Base-by-base conservation (phyloP, 805 yeast genomes). In the Cyberlindnera meyerae region DNA sequence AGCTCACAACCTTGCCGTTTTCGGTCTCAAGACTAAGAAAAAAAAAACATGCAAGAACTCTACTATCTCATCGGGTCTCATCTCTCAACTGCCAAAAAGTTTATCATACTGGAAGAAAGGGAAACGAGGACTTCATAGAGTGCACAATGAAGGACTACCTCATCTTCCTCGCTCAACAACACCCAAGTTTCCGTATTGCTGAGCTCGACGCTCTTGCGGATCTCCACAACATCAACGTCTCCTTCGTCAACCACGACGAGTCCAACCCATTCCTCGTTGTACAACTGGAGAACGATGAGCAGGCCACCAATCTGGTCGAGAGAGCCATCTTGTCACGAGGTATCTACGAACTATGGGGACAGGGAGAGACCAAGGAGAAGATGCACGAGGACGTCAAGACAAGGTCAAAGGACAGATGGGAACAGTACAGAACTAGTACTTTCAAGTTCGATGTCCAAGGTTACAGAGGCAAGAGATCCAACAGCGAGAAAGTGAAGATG, bases 131-230 rank as follows among this genome's bases (percentile, higher is more conserved):
- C n/a, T n/a, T n/a, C n/a, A n/a, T n/a, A n/a, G n/a, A n/a, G n/a
- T n/a, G n/a, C n/a, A 33, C 11, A 11, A 70, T 70, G 74, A 73
- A 70, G 58, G 69, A 73, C 37, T 93, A 86, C 53, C 57, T 90
- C 32, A 65, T 93, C n/a, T 77, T 82, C 54, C 70, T 93, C 54
- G 96, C 96, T 4, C 96, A 89, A 60, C 73, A 80, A 28, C 88
- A 87, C 54, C 77, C 81, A 34, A 71, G 74, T 41, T 90, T 90
- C 60, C 69, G 97, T 33, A 61, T 62, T 25, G 85, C 95, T 0
- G 98, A 90, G 61, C 62, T 93, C 24, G 87, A 82, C 49, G 81
- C 97, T 0, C 61, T 93, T 30, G 97, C 97, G 0, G 78, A 75
- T 24, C 59, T 83, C 35, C 62, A 73, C 45, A 61, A 62, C 13